A percentile compares a stretch with the other conserved stretches of the same genome.
Evolutionary conservation across 139 green algal species (phyloP).

Genomic region (Pleodorina starrii): DNA sequence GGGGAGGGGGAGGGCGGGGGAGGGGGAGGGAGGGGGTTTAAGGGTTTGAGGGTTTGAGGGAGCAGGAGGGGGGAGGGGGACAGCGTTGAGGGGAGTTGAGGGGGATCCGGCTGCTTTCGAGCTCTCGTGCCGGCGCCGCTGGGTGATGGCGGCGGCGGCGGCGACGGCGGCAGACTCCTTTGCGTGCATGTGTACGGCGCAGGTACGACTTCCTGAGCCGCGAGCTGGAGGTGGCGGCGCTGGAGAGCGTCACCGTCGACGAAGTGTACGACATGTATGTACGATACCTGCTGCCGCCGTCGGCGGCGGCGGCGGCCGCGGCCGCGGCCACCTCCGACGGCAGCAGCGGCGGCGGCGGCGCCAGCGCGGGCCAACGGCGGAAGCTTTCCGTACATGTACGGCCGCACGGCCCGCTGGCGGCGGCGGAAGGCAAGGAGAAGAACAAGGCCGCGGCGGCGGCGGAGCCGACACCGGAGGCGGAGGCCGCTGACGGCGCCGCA

Average conservation of each 20-base stretch:
- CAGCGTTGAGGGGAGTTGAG: too few species aligned
- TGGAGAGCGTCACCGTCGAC: constrained; percentile 58
- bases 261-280: constrained; percentile 48
- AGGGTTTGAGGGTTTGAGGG: not conserved
- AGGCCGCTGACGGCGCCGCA: not conserved
- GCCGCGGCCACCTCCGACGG: too few species aligned
- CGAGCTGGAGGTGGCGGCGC: constrained; percentile 69
- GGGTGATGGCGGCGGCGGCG: too few species aligned
- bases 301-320: not conserved
- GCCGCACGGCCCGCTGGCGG: not conserved
- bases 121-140: too few species aligned
- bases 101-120: too few species aligned
- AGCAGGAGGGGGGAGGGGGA: not conserved
- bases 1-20: not conserved
- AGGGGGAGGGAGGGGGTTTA: not conserved
- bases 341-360: not conserved
- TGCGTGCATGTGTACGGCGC: not conserved
- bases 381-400: constrained; percentile 1
- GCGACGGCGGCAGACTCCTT: not conserved
- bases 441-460: not conserved
- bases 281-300: not conserved
- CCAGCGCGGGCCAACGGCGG: not conserved
- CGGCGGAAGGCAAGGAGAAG: not conserved
- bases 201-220: constrained; percentile 78
- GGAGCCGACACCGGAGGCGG: not conserved